Conservation (phyloP, 2,329 filamentous ascomycete genomes). For the Fusarium buxicola region DNA sequence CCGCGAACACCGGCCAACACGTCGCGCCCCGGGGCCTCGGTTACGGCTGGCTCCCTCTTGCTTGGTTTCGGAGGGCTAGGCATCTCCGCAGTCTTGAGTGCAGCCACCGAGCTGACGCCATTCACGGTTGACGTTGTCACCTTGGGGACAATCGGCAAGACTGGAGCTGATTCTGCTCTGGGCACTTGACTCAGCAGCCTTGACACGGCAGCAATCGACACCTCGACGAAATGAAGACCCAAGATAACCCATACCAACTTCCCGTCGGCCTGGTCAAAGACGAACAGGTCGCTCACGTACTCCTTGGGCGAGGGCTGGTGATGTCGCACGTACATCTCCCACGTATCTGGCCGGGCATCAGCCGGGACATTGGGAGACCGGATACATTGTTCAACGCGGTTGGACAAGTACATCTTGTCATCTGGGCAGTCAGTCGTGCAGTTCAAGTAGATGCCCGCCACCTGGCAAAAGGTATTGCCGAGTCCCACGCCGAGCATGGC, state of each 20-base stretch:
- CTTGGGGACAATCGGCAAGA: background rate
- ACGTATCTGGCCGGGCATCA: background rate
- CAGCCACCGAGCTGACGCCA: too few relatives aligned
- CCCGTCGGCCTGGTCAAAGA: constrained; percentile 5
- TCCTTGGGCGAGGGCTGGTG: background rate
- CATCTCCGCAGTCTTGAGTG: too few relatives aligned
- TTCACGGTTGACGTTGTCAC: too few relatives aligned
- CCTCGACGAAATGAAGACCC: background rate
- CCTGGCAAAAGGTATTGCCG: constrained; percentile 4
- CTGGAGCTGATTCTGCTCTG: too few relatives aligned
- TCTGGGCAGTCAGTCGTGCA: background rate
- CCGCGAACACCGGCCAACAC: constrained; percentile 5
- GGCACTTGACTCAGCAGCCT: background rate
- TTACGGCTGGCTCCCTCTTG: background rate
- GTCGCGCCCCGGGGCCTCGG: background rate
- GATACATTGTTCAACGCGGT: background rate
- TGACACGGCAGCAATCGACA: constrained; percentile 1
- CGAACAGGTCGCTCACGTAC: constrained; percentile 1
- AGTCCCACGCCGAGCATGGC: constrained; percentile 7
- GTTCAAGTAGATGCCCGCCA: constrained; percentile 8
- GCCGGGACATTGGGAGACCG: background rate
- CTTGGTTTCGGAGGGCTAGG: too few relatives aligned
- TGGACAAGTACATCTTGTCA: constrained; percentile 7
- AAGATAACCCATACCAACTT: background rate
- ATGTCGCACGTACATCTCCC: background rate